phyloP scores from a whole-genome alignment of 768 basidiomycete species.

The Psilocybe cyanescens region DNA sequence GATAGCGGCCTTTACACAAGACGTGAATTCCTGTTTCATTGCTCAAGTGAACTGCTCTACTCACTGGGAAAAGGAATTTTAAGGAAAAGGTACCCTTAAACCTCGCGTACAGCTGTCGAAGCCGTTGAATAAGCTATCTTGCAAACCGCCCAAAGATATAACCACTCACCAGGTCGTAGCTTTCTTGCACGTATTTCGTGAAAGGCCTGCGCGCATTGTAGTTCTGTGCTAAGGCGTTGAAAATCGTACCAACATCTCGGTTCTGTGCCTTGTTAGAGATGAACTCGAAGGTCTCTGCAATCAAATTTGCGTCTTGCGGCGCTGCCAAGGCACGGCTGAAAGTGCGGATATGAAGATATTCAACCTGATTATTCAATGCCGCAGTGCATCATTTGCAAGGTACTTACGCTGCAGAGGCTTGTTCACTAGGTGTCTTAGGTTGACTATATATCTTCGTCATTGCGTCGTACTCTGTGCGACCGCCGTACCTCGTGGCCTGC shows the following conservation, averaged over 20 bases:
- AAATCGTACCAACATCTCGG: constrained; percentile 65
- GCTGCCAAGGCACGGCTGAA: not conserved
- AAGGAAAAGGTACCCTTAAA: constrained; percentile 71
- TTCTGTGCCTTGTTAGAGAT: constrained; percentile 54
- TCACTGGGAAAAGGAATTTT: constrained; percentile 52
- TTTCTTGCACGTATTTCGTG: constrained; percentile 64
- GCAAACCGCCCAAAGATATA: not conserved
- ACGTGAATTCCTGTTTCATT: not conserved
- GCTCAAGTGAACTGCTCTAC: constrained; percentile 17
- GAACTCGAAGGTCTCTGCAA: constrained; percentile 64
- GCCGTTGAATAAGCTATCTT: not conserved
- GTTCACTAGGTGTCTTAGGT: constrained; percentile 73
- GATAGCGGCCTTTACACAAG: constrained; percentile 31
- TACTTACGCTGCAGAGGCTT: constrained; percentile 70
- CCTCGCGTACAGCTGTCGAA: constrained; percentile 56
- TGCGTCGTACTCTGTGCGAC: constrained; percentile 74
- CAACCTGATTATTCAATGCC: not conserved
- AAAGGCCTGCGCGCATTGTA: constrained; percentile 51
- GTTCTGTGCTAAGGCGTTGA: constrained; percentile 61
- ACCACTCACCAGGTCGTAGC: constrained; percentile 60
- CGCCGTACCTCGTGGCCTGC: constrained; percentile 77
- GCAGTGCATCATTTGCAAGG: not conserved
- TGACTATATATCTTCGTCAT: constrained; percentile 70
- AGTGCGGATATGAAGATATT: not conserved
- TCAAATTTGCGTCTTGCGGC: constrained; percentile 33